Base-by-base conservation (phyloP, 176 grass and related monocot genomes). In the Rhynchospora tenuis region DNA sequence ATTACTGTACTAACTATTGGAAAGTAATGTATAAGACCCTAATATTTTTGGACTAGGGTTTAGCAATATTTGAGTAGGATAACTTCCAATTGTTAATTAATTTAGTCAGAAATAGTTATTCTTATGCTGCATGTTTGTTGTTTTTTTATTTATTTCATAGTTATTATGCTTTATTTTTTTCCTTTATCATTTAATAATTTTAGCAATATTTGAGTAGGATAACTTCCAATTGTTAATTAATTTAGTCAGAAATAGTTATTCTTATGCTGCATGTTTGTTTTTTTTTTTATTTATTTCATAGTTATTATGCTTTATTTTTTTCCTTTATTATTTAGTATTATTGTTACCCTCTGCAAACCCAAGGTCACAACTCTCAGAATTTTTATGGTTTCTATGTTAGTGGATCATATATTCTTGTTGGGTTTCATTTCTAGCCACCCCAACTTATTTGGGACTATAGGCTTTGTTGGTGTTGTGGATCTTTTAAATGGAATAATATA, bases 1-100 rank as follows among this genome's bases (percentile, higher is more conserved):
- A 78, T 88, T 64, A 42, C 62, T 62, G 9, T n/a, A 62, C 28
- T 81, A 81, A 81, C 51, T 62, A 38, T 81, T 81, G 78, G 15
- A 79, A 57, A 9, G 26, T 81, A 81, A 42, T 27, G 42, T 43
- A 17, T 51, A 50, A 24, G 26, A 51, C 70, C 20, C 46, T 74
- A 74, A 74, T 46, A 27, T 73, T 51, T 44, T 47, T 46, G 19
- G n/a, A 63, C 15, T 63, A 81, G 78, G 23, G 11, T 38, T 19
- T 59, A 73, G 48, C 20, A 15, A 57, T 13, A 73, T n/a, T 27
- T 38, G 2, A 55, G 47, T 76, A 55, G 73, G 47, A 76, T 54
- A 27, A 29, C 73, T 76, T 54, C 48, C 24, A 54, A 42, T 75
- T 76, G 48, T 28, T 76, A 13, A 76, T 54, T 76, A 8, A 51